phyloP scores from a whole-genome alignment of 495 filamentous ascomycete genomes.

The Penicillium dipodomyicola region DNA sequence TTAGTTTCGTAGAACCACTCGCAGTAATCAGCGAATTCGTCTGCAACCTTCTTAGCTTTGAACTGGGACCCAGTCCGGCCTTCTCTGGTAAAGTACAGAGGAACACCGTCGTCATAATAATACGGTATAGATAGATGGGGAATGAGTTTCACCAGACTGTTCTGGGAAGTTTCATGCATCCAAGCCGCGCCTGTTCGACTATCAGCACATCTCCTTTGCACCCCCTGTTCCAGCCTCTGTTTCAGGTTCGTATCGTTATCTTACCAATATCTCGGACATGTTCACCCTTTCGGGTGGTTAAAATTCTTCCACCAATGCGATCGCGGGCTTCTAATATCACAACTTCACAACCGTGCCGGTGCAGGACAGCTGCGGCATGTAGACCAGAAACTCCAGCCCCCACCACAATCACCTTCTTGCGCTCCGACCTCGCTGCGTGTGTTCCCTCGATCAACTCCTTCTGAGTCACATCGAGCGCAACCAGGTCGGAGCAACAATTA shows the following conservation, averaged over 20 bases:
- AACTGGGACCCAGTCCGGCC: slow-evolving; percentile 27
- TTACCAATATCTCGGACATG: slow-evolving; percentile 25
- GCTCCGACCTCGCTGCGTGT: slow-evolving; percentile 24
- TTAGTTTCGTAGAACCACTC: slow-evolving; percentile 29
- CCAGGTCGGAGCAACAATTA: slow-evolving; percentile 29
- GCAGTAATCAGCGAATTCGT: slow-evolving; percentile 28
- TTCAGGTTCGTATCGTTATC: slow-evolving; percentile 3
- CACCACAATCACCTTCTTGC: slow-evolving; percentile 28
- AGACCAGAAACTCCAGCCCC: slow-evolving; percentile 28
- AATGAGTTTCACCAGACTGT: slow-evolving; percentile 26
- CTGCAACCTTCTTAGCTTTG: slow-evolving; percentile 29
- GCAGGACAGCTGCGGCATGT: slow-evolving; percentile 21
- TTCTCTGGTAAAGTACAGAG: slow-evolving; percentile 24
- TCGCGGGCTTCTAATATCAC: slow-evolving; percentile 29
- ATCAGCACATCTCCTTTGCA: not conserved
- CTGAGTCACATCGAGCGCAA: slow-evolving; percentile 19
- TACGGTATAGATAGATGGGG: slow-evolving; percentile 21
- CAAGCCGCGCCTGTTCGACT: slow-evolving; percentile 21
- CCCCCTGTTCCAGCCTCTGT: not conserved
- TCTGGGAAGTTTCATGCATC: slow-evolving; percentile 32
- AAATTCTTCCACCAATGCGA: slow-evolving; percentile 28
- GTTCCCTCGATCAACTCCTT: slow-evolving; percentile 18
- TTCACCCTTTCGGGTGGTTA: slow-evolving; percentile 22
- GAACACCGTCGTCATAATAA: slow-evolving; percentile 26
- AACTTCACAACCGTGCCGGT: slow-evolving; percentile 21